Evolutionary conservation across 805 yeast species (phyloP).

Genomic region (Grigorovia humatica): DNA sequence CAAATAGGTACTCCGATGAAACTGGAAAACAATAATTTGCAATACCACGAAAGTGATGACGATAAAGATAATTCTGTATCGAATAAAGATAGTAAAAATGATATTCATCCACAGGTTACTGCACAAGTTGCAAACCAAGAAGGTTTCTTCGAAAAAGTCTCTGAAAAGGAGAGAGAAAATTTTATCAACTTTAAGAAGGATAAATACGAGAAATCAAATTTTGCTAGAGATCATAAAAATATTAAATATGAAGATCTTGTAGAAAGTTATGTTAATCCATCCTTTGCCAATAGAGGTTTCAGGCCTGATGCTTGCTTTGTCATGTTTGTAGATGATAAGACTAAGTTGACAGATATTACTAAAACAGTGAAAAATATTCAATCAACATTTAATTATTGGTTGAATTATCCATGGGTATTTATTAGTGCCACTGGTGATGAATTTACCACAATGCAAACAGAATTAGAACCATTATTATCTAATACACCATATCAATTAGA

Average conservation of each 20-base stretch:
- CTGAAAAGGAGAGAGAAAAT: neutral
- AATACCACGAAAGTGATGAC: neutral
- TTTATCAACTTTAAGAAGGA: neutral
- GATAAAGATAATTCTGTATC: neutral
- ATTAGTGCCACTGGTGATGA: slow-evolving; percentile 55
- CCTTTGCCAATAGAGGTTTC: slow-evolving; percentile 7
- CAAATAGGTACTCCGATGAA: neutral
- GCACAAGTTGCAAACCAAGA: neutral
- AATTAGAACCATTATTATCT: slow-evolving; percentile 37
- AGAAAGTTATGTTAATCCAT: slow-evolving; percentile 1
- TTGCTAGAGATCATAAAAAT: neutral
- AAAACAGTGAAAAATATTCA: slow-evolving; percentile 60
- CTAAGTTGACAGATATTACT: slow-evolving; percentile 45
- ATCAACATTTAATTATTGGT: slow-evolving; percentile 66
- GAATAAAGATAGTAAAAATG: no score
- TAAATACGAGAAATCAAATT: neutral
- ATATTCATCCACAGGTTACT: no score
- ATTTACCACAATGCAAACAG: slow-evolving; percentile 32
- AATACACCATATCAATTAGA: slow-evolving; percentile 31
- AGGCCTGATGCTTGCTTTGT: slow-evolving; percentile 30
- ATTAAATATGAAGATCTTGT: slow-evolving; percentile 1
- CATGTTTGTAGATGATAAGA: slow-evolving; percentile 43
- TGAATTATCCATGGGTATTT: slow-evolving; percentile 85
- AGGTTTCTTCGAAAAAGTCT: neutral
- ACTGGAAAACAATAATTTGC: neutral